Base-by-base conservation (phyloP, 192 early-diverging fungal species). In the Umbelopsis isabellina region DNA sequence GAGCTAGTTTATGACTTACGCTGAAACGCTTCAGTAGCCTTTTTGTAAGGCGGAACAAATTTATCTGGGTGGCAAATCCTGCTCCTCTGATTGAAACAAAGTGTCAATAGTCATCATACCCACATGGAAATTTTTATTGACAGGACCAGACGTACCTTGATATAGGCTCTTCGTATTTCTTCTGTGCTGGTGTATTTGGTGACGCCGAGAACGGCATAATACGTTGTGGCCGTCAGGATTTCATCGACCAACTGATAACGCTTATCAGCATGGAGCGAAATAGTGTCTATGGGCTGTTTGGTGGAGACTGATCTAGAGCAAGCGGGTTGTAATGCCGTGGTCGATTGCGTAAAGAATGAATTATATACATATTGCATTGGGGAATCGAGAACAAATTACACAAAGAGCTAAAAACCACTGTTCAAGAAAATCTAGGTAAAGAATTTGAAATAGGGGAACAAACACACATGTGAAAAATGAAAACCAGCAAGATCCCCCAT, bases 21-120 rank as follows among this genome's bases (percentile, higher is more conserved):
- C 72, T 87, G 86, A 58, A 87, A 87, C 16, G 83, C 81, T 50
- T 83, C 81, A 3, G 86, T 87, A 16, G 86, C 86, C 51, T 82
- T 72, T 66, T 83, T 82, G 53, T 87, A 83, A 30, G 79, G 79
- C 23, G 83, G 86, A 27, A 72, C 68, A 66, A 86, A 86, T 71
- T 85, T 85, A 72, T 87, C 86, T 25, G 86, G 86, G 64, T 87
- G 86, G 47, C 86, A 87, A 3, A 85, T 77, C 52, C 86, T 68
- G 44, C 82, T 83, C 68, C 78, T 82, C 77, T 87, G 50, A 2
- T 73, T 41, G 37, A 10, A 10, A 6, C 37, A 41, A 10, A 44
- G 68, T 70, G 30, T 30, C 65, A 46, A 33, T 46, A 48, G 45
- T 11, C 25, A 30, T 30, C 23, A 50, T 3, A 30, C 27, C 0